Evolutionary conservation across 2,329 filamentous ascomycete species (phyloP).

Genomic region (Didymella pomorum): DNA sequence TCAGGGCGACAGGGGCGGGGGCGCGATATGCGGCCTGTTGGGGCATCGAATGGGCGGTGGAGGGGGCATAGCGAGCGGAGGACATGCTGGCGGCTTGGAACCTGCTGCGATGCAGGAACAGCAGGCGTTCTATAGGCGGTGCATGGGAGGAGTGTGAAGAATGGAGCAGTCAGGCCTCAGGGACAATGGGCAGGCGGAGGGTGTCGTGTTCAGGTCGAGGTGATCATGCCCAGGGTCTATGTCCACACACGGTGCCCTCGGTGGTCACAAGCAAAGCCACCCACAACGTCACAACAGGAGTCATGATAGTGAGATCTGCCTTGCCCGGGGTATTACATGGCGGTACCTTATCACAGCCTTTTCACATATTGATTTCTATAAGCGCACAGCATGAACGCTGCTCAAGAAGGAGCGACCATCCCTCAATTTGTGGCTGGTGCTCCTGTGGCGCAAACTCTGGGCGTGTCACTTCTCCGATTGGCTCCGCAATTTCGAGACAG

Average conservation of each 20-base stretch:
- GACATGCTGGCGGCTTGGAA: constrained; percentile 49
- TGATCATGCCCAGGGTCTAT: constrained; percentile 25
- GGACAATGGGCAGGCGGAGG: constrained; percentile 23
- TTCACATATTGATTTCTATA: not conserved
- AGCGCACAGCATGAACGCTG: not conserved
- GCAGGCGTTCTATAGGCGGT: constrained; percentile 38
- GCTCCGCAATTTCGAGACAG: constrained; percentile 11
- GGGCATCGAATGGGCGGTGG: constrained; percentile 44
- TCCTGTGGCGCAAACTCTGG: constrained; percentile 21
- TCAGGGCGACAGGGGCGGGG: constrained; percentile 38
- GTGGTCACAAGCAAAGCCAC: constrained; percentile 41
- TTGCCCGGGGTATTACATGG: constrained; percentile 1
- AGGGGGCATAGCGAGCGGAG: constrained; percentile 50
- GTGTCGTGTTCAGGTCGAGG: constrained; percentile 32
- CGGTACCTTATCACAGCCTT: too few relatives aligned
- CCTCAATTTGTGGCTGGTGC: constrained; percentile 7
- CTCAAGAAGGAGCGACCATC: not conserved
- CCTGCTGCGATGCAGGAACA: constrained; percentile 48
- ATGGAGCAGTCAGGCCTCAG: constrained; percentile 21
- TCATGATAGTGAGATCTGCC: not conserved
- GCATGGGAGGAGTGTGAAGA: constrained; percentile 37
- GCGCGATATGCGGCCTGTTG: constrained; percentile 49
- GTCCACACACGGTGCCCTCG: constrained; percentile 20
- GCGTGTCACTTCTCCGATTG: constrained; percentile 13
- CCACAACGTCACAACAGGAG: constrained; percentile 34